Evolutionary conservation across 495 filamentous ascomycete genomes (phyloP), one percentile per base, ranked within the genome.

Genomic region (Aeminium ludgeri): DNA sequence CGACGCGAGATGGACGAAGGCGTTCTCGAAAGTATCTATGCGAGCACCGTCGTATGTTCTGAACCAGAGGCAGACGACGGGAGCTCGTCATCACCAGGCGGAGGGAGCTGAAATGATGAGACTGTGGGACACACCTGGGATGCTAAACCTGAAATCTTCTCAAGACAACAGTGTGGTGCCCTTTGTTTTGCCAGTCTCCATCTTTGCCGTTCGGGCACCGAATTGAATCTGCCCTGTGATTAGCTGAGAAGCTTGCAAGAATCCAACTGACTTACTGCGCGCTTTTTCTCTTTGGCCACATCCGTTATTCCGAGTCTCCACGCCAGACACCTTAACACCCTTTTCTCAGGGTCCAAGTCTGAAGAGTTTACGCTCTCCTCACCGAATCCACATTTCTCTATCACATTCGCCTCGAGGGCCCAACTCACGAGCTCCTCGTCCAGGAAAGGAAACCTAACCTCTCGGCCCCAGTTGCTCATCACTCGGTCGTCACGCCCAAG

Each of bases 401-500:
- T 83, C 0, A 86, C 74, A 0, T 82, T 77, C 12, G 65, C 61
- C 15, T 59, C 65, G 34, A 94, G 64, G 15, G 82, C 82, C 77
- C 86, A 93, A 17, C 61, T 65, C 3, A 99, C 72, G 18, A 99
- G 68, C 0, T 73, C 65, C 57, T 96, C 89, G 44, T 96, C 89
- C 3, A 96, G 65, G 53, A 71, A 99, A 1, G 91, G 89, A 56
- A 84, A 95, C n/a, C 89, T 68, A 17, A 78, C 78, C 59, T 99
- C 89, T 38, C 80, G 78, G 15, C 82, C 78, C 83, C 86, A 95
- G 51, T 92, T 70, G 0, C 82, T 73, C 50, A 92, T 84, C 11
- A 87, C 80, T 12, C 89, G 71, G 54, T 99, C 89, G 53, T 99
- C 89, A 10, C 91, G 70, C 7, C 91, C 89, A 11, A 99, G 70